Evolutionary conservation across 208 protist species (phyloP).

Genomic region (Zelonia costaricensis): DNA sequence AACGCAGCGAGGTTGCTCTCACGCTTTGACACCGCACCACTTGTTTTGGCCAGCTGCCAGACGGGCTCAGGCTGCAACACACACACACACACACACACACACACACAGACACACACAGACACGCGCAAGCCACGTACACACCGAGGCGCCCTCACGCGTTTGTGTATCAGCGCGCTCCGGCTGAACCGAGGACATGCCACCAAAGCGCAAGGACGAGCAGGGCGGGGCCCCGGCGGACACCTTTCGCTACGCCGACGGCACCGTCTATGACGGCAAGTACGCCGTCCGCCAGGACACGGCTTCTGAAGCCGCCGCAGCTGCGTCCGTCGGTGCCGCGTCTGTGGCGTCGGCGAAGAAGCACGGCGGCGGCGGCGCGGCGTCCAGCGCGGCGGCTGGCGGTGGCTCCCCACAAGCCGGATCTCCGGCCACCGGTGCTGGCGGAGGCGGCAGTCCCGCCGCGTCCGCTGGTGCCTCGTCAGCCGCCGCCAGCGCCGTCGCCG

Average conservation of each 20-base stretch:
- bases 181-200: conserved; percentile 32
- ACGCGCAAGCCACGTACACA: too few species aligned
- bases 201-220: conserved; percentile 73
- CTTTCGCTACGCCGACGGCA: conserved; percentile 73
- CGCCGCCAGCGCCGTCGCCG: background rate
- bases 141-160: background rate
- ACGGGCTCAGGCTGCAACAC: too few species aligned
- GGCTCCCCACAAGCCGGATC: too few species aligned
- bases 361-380: background rate
- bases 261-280: conserved; percentile 65
- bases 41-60: too few species aligned
- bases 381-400: background rate
- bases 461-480: too few species aligned
- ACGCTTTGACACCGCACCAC: too few species aligned
- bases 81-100: too few species aligned
- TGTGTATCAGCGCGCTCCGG: background rate
- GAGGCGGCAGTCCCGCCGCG: too few species aligned
- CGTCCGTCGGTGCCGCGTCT: conserved; percentile 1
- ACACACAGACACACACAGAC: too few species aligned
- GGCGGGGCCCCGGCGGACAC: conserved; percentile 48
- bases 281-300: conserved; percentile 18
- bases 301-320: conserved; percentile 9
- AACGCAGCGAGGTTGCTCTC: too few species aligned
- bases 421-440: too few species aligned
- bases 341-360: conserved; percentile 16